These are phyloP conservation scores for Beauveria asiatica DNA, from an alignment of 2,329 filamentous ascomycete genomes.

Conservation along the genomic window DNA sequence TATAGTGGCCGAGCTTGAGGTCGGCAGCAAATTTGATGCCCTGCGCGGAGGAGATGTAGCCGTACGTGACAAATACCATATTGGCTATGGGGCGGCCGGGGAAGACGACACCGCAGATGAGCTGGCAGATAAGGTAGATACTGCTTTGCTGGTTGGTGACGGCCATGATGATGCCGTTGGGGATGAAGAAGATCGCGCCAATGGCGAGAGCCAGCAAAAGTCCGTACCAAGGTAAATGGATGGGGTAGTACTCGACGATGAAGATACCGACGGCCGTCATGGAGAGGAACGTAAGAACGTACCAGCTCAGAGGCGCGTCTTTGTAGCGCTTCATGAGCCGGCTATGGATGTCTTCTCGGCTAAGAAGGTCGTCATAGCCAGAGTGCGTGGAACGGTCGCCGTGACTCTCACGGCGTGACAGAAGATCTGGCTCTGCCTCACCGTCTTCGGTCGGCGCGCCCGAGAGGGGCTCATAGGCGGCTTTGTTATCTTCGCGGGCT, in stretches of 20 bases:
- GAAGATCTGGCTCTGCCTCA: constrained; percentile 5
- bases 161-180: constrained; percentile 87
- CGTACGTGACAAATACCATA: constrained; percentile 90
- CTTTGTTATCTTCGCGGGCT: constrained; percentile 41
- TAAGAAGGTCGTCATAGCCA: constrained; percentile 48
- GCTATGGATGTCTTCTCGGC: constrained; percentile 73
- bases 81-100: constrained; percentile 81
- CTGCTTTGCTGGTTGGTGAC: constrained; percentile 85
- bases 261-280: constrained; percentile 78
- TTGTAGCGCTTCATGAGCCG: constrained; percentile 75
- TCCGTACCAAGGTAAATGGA: constrained; percentile 81
- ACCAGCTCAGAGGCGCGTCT: constrained; percentile 76
- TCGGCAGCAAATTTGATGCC: constrained; percentile 85
- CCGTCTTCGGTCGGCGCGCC: constrained; percentile 18
- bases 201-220: constrained; percentile 70
- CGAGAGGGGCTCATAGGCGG: constrained; percentile 44
- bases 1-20: constrained; percentile 79
- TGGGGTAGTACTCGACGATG: constrained; percentile 75
- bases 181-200: constrained; percentile 75
- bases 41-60: constrained; percentile 81
- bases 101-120: constrained; percentile 74
- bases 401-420: constrained; percentile 14
- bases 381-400: constrained; percentile 25
- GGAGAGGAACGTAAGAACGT: constrained; percentile 62
- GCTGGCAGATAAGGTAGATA: constrained; percentile 78